A percentile compares a stretch with the other conserved stretches of the same genome.
These are phyloP conservation scores for Coix lacrymajobi DNA, from an alignment of 176 grass and related monocot genomes.

Conservation along the genomic window DNA sequence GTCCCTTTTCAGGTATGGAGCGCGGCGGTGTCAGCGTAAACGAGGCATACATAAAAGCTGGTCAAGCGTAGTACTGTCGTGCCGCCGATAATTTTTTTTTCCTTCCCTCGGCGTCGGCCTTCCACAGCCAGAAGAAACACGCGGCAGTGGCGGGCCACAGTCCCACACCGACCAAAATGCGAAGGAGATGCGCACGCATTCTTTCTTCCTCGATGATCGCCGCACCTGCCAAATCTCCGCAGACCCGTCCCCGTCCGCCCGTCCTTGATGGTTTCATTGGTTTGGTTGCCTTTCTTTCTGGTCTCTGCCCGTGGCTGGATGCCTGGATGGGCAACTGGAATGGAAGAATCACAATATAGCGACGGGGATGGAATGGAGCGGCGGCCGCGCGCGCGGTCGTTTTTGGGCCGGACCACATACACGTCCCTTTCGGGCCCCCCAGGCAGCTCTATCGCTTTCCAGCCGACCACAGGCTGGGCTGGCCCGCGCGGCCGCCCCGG, in stretches of 20 bases:
- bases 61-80: neutral
- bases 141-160: neutral
- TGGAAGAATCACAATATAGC: neutral
- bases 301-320: neutral
- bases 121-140: slow-evolving; percentile 5
- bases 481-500: neutral
- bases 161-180: neutral
- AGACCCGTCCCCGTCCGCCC: too few relatives aligned
- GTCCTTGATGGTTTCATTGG: neutral
- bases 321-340: neutral
- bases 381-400: neutral
- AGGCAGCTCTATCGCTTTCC: neutral
- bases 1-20: neutral
- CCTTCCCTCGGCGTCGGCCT: neutral
- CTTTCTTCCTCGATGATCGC: neutral
- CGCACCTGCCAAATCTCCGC: neutral
- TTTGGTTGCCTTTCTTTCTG: too few relatives aligned
- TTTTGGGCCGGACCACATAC: slow-evolving; percentile 30
- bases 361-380: neutral
- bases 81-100: neutral
- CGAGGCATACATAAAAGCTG: neutral
- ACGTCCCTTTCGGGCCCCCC: neutral
- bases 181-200: neutral
- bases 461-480: slow-evolving; percentile 20
- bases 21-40: neutral